phyloP scores from a whole-genome alignment of 148 eudicot genomes.

The Rhododendron williamsianum region DNA sequence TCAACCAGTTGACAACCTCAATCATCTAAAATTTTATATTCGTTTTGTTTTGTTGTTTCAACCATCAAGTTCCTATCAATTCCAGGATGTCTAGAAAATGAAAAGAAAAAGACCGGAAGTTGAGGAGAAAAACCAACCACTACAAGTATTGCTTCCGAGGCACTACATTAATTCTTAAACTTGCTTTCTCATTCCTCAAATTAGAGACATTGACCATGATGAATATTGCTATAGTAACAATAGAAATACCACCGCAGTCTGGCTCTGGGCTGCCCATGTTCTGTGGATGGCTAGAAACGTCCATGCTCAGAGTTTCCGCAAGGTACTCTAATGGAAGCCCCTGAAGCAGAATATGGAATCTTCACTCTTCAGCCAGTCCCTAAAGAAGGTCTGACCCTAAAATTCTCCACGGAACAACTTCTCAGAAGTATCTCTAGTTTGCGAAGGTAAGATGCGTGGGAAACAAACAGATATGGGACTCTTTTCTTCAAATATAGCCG shows the following conservation, averaged over 20 bases:
- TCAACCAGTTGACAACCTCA: background rate
- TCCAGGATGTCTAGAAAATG: no score
- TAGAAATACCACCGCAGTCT: background rate
- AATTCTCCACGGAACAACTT: background rate
- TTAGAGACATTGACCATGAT: background rate
- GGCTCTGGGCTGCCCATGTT: background rate
- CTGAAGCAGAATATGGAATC: background rate
- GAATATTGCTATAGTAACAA: background rate
- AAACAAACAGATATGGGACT: background rate
- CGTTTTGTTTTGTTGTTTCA: no score
- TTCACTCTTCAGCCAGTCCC: background rate
- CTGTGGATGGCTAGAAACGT: background rate
- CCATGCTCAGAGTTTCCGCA: background rate
- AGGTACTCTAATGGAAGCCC: no score
- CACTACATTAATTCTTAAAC: background rate
- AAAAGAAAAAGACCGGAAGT: no score
- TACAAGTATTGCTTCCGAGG: background rate
- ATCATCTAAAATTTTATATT: no score
- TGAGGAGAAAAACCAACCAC: background rate
- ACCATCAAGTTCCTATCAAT: no score
- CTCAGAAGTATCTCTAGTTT: background rate
- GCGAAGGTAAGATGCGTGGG: background rate
- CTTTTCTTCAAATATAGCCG: constrained; percentile 5
- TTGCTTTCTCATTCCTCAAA: background rate
- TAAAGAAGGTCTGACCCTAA: background rate